Conservation (phyloP, 1,139 yeast species). For the Pichia sp. region DNA sequence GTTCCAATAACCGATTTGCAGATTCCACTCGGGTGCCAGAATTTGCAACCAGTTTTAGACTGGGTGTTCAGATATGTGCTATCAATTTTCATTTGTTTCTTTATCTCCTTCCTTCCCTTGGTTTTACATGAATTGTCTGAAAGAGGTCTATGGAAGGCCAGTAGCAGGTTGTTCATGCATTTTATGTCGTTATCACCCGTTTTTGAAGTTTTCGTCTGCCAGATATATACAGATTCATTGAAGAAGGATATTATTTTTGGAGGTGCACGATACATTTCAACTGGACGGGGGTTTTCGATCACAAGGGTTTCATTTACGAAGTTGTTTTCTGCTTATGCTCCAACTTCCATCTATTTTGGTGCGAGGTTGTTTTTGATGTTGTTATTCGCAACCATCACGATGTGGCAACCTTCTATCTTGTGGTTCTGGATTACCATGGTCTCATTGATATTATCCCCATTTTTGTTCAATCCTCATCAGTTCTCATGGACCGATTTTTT, state of each 20-base stretch:
- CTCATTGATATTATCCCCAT: slow-evolving; percentile 72
- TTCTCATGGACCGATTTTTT: slow-evolving; percentile 64
- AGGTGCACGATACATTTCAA: slow-evolving; percentile 76
- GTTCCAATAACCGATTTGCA: slow-evolving; percentile 54
- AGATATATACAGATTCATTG: slow-evolving; percentile 68
- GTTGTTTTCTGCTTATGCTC: slow-evolving; percentile 59
- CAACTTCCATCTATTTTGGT: slow-evolving; percentile 62
- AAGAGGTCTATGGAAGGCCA: slow-evolving; percentile 61
- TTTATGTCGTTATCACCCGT: slow-evolving; percentile 69
- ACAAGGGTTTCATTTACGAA: slow-evolving; percentile 52
- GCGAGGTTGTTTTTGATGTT: slow-evolving; percentile 48
- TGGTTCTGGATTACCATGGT: slow-evolving; percentile 82
- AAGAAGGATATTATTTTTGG: slow-evolving; percentile 67
- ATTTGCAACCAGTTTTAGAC: slow-evolving; percentile 62
- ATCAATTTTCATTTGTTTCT: slow-evolving; percentile 77
- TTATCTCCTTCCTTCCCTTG: slow-evolving; percentile 75
- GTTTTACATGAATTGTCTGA: slow-evolving; percentile 75
- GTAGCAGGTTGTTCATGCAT: slow-evolving; percentile 54
- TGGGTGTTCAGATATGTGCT: slow-evolving; percentile 80
- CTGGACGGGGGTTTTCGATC: slow-evolving; percentile 84
- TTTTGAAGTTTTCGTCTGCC: slow-evolving; percentile 85
- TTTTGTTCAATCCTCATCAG: slow-evolving; percentile 82
- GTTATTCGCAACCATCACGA: slow-evolving; percentile 55
- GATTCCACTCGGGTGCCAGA: slow-evolving; percentile 67
- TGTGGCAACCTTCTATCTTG: slow-evolving; percentile 70